phyloP scores from a whole-genome alignment of 2,329 filamentous ascomycete species.

The Endoconidiophora laricicola region DNA sequence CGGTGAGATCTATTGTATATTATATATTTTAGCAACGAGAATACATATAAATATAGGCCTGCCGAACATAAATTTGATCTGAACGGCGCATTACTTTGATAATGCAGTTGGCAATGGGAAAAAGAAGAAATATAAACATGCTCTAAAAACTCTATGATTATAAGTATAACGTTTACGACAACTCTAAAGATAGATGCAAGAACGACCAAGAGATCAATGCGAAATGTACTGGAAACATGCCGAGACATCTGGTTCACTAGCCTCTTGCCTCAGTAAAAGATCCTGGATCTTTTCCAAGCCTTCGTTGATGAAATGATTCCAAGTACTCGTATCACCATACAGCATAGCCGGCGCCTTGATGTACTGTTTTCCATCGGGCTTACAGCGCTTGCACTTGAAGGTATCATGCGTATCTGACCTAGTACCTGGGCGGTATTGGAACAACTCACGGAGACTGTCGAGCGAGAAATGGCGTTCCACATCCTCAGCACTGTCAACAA shows the following conservation, averaged over 20 bases:
- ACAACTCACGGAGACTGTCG: slow-evolving; percentile 79
- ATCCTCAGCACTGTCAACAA: slow-evolving; percentile 91
- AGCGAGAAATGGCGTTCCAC: slow-evolving; percentile 93
- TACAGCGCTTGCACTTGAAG: slow-evolving; percentile 94
- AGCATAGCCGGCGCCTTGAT: slow-evolving; percentile 89
- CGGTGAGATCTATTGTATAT: too few relatives aligned
- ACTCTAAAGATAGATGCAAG: neutral
- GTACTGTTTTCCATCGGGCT: slow-evolving; percentile 68
- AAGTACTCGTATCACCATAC: slow-evolving; percentile 96
- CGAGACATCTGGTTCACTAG: slow-evolving; percentile 61
- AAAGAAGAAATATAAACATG: neutral
- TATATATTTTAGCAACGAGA: too few relatives aligned
- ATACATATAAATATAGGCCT: too few relatives aligned
- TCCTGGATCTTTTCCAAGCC: slow-evolving; percentile 71
- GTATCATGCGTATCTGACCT: slow-evolving; percentile 92
- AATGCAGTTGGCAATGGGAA: neutral
- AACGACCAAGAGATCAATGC: slow-evolving; percentile 32
- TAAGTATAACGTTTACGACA: neutral
- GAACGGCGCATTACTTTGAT: too few relatives aligned
- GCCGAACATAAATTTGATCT: too few relatives aligned
- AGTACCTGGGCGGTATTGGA: slow-evolving; percentile 77
- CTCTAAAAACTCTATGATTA: slow-evolving; percentile 1
- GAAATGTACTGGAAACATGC: slow-evolving; percentile 98
- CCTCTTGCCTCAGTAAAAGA: slow-evolving; percentile 74
- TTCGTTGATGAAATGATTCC: slow-evolving; percentile 90